Evolutionary conservation across 139 green algal genomes (phyloP).

Genomic region (Micromonas commoda): DNA sequence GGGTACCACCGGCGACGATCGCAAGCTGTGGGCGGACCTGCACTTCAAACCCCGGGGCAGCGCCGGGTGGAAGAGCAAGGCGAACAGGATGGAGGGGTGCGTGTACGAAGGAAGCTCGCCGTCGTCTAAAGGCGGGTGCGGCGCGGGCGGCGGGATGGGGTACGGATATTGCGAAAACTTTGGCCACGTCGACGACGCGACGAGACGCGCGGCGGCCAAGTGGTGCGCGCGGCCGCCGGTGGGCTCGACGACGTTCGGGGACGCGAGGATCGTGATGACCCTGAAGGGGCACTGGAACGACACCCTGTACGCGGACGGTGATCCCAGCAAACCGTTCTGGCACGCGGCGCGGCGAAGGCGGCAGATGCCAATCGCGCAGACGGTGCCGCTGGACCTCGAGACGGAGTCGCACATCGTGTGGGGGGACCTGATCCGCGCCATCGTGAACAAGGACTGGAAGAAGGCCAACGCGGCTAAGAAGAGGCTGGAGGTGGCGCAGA

Average conservation of each 20-base stretch:
- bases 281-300: too few relatives aligned
- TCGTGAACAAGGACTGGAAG: neutral
- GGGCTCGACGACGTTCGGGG: too few relatives aligned
- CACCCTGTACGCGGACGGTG: neutral
- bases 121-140: too few relatives aligned
- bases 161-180: neutral
- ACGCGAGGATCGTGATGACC: too few relatives aligned
- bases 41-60: neutral
- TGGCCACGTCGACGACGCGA: neutral
- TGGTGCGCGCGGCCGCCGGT: too few relatives aligned
- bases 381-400: neutral
- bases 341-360: neutral
- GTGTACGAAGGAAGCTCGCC: constrained; percentile 11
- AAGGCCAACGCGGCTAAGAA: neutral
- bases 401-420: neutral
- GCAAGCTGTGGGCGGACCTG: neutral
- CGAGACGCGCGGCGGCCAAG: too few relatives aligned
- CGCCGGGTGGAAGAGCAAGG: neutral
- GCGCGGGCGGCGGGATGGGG: neutral
- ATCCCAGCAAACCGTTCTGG: neutral
- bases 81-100: neutral
- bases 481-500: neutral
- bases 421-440: neutral
- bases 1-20: too few relatives aligned
- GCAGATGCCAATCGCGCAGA: neutral